Evolutionary conservation across 192 early-diverging fungal genomes (phyloP).

Genomic region (Backusella tuberculispora): DNA sequence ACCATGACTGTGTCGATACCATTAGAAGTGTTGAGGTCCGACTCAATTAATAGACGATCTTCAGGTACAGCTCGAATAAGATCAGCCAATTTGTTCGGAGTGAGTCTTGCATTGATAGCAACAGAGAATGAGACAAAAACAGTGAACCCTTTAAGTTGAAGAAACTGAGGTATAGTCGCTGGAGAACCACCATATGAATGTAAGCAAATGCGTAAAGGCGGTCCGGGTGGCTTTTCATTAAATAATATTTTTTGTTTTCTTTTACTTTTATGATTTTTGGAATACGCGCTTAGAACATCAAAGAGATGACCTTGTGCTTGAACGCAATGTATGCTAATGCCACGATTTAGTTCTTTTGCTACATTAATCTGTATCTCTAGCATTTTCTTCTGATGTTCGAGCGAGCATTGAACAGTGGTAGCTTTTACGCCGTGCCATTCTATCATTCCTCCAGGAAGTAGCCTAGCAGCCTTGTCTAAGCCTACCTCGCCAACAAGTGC

Average conservation of each 20-base stretch:
- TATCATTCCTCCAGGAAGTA: slow-evolving; percentile 35
- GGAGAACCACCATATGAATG: slow-evolving; percentile 86
- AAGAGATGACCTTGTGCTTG: slow-evolving; percentile 68
- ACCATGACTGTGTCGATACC: slow-evolving; percentile 59
- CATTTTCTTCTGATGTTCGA: slow-evolving; percentile 42
- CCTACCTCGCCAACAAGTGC: slow-evolving; percentile 44
- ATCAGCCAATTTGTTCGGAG: slow-evolving; percentile 56
- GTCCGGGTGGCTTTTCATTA: slow-evolving; percentile 20
- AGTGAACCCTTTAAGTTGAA: slow-evolving; percentile 32
- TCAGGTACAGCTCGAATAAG: slow-evolving; percentile 75
- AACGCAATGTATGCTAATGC: slow-evolving; percentile 81
- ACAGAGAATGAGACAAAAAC: slow-evolving; percentile 83
- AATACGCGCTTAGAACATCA: neutral
- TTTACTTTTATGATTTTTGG: slow-evolving; percentile 7
- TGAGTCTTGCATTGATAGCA: slow-evolving; percentile 71
- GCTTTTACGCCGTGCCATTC: slow-evolving; percentile 41
- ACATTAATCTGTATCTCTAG: slow-evolving; percentile 73
- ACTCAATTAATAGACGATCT: slow-evolving; percentile 80
- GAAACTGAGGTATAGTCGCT: slow-evolving; percentile 24
- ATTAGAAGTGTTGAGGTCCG: slow-evolving; percentile 68
- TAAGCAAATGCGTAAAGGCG: slow-evolving; percentile 74
- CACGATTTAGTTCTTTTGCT: slow-evolving; percentile 62
- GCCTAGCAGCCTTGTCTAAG: slow-evolving; percentile 36
- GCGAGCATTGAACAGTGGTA: slow-evolving; percentile 24
- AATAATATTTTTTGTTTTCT: slow-evolving; percentile 42